Conservation (phyloP, 2,329 filamentous ascomycete species). For the Sclerotinia sclerotiorum region DNA sequence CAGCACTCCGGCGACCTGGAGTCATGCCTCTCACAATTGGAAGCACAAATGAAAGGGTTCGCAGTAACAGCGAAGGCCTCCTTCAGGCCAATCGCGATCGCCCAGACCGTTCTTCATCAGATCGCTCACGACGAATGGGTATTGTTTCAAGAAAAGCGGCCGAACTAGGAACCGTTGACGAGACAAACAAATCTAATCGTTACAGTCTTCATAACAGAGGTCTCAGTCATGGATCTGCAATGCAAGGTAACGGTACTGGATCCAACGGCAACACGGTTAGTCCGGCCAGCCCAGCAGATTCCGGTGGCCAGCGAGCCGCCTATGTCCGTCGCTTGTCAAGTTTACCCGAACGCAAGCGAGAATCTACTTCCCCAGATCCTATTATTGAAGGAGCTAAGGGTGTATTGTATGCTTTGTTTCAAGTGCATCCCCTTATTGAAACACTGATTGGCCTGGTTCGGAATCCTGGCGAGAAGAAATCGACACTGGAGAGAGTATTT, state of each 20-base stretch:
- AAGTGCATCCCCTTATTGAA: constrained; percentile 67
- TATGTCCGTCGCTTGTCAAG: constrained; percentile 64
- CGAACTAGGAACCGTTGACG: constrained; percentile 62
- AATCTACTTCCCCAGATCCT: constrained; percentile 61
- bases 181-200: constrained; percentile 57
- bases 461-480: constrained; percentile 60
- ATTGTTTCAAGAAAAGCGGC: constrained; percentile 60
- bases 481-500: constrained; percentile 65
- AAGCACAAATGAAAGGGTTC: constrained; percentile 65
- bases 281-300: constrained; percentile 60
- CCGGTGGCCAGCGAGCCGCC: constrained; percentile 55
- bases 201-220: constrained; percentile 64
- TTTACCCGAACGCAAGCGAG: constrained; percentile 59
- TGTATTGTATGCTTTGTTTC: constrained; percentile 65
- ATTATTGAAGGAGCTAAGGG: constrained; percentile 65
- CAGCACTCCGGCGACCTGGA: constrained; percentile 63
- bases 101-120: constrained; percentile 43
- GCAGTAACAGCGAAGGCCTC: constrained; percentile 64
- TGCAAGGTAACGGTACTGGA: constrained; percentile 49
- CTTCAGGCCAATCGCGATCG: constrained; percentile 48
- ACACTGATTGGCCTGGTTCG: constrained; percentile 62
- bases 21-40: constrained; percentile 70
- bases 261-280: constrained; percentile 43
- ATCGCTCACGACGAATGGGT: constrained; percentile 62
- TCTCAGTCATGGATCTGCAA: constrained; percentile 67